Evolutionary conservation across 2,329 filamentous ascomycete species (phyloP).

Genomic region (Rhytidhysteron rufulum): DNA sequence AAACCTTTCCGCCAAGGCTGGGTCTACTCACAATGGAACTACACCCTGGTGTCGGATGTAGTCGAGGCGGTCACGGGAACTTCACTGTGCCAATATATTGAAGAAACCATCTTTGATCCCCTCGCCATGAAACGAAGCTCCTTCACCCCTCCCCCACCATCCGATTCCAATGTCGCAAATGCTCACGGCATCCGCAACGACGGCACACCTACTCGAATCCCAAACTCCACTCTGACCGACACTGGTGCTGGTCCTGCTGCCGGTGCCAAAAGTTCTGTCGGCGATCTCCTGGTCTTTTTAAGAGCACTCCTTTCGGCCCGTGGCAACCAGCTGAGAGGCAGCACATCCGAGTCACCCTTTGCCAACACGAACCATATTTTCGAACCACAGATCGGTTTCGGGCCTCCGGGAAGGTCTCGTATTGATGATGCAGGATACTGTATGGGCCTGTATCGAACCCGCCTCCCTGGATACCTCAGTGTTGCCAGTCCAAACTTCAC

Average conservation of each 20-base stretch:
- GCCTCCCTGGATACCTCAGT: constrained; percentile 8
- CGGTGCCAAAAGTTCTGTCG: constrained; percentile 7
- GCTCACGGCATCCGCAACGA: constrained; percentile 6
- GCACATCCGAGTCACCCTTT: constrained; percentile 8
- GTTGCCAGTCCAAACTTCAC: constrained; percentile 9
- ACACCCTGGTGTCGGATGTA: constrained; percentile 5
- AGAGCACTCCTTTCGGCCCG: constrained; percentile 8
- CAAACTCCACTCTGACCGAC: neutral
- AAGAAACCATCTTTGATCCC: constrained; percentile 5
- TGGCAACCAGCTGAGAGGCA: constrained; percentile 5
- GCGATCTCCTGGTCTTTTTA: constrained; percentile 7
- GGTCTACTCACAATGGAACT: constrained; percentile 15
- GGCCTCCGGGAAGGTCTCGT: neutral
- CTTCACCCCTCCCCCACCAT: constrained; percentile 3
- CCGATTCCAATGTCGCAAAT: constrained; percentile 3
- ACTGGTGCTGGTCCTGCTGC: constrained; percentile 2
- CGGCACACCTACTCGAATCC: constrained; percentile 4
- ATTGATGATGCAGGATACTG: constrained; percentile 9
- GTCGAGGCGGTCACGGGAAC: constrained; percentile 7
- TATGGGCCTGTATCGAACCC: constrained; percentile 11
- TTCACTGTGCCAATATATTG: constrained; percentile 5
- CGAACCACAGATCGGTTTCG: constrained; percentile 8
- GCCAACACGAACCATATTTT: constrained; percentile 7
- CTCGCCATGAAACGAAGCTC: constrained; percentile 8
- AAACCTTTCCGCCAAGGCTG: constrained; percentile 7